Base-by-base conservation (phyloP, 2,329 filamentous ascomycete species). In the Aureobasidium subglaciale region DNA sequence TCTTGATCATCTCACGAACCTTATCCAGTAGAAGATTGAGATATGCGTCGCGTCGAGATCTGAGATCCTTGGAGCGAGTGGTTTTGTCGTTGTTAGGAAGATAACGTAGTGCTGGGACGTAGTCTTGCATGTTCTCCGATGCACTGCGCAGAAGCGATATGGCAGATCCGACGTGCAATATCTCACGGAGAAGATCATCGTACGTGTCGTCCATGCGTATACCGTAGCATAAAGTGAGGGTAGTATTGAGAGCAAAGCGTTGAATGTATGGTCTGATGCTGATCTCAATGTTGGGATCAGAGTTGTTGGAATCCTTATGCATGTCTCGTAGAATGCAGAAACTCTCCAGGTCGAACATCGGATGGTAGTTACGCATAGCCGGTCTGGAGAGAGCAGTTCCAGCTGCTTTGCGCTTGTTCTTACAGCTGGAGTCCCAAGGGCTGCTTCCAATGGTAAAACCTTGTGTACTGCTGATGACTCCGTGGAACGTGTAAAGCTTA, bases 371-470 rank as follows among this genome's bases (percentile, higher is more conserved):
- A 53, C 71, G 70, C 64, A 80, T 68, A 4, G 74, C 74, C 0
- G 73, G 69, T 22, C 75, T 65, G 13, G 73, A 71, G 1, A 80
- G 64, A 0, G 77, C 75, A 1, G 72, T 73, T 1, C 75, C 75
- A 0, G 76, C 74, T 1, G 77, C 76, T 59, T 78, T 79, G 1
- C 78, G 70, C 61, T 78, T 78, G 59, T 77, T 79, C 61, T 74
- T 75, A 63, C 76, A 80, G 32, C 73, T 77, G 20, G 77, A 73
- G 52, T 79, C 76, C 78, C 77, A 80, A 1, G 77, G 78, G 2
- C 71, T 75, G 5, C 71, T 74, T n/a, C 77, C 78, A 49, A 80
- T 80, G 0, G 78, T 80, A 65, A 80, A 80, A 1, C 78, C 78
- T 59, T 80, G 76, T 0, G 75, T 78, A 11, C 67, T 71, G 60